phyloP scores from a whole-genome alignment of 2,329 filamentous ascomycete genomes.

The Macrophomina tecta region DNA sequence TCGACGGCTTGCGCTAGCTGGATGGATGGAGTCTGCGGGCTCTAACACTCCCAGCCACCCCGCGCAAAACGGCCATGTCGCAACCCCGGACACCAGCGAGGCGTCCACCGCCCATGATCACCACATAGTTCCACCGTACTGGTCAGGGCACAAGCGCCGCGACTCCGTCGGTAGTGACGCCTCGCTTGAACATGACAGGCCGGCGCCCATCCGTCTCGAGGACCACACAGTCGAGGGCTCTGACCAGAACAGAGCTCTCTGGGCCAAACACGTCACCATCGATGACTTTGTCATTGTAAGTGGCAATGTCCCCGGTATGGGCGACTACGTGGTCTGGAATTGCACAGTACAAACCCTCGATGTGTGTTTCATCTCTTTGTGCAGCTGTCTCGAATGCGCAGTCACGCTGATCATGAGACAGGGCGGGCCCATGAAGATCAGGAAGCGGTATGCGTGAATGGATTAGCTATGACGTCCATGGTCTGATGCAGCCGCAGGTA shows the following conservation, averaged over 20 bases:
- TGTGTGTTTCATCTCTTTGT: constrained; percentile 57
- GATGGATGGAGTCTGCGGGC: constrained; percentile 49
- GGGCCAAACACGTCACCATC: constrained; percentile 67
- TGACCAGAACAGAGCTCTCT: constrained; percentile 63
- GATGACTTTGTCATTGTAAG: constrained; percentile 67
- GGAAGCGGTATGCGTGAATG: constrained; percentile 58
- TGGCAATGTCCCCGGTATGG: constrained; percentile 64
- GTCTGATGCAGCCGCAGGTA: constrained; percentile 61
- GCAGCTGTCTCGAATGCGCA: constrained; percentile 13
- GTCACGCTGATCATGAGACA: constrained; percentile 35
- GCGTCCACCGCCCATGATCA: constrained; percentile 29
- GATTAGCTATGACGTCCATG: not conserved
- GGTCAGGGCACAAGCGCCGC: constrained; percentile 50
- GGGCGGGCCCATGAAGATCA: constrained; percentile 64
- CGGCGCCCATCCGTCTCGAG: constrained; percentile 63
- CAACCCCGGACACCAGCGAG: constrained; percentile 15
- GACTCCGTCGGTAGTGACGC: constrained; percentile 40
- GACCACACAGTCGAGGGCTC: constrained; percentile 67
- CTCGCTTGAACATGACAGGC: constrained; percentile 40
- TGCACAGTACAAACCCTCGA: constrained; percentile 85
- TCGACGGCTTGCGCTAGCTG: constrained; percentile 32
- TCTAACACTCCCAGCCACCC: constrained; percentile 36
- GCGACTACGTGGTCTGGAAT: constrained; percentile 96
- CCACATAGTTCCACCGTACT: constrained; percentile 54
- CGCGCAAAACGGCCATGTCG: constrained; percentile 29